These are phyloP conservation scores for Zymoseptoria ardabiliae DNA, from an alignment of 2,329 filamentous ascomycete species.

Conservation along the genomic window DNA sequence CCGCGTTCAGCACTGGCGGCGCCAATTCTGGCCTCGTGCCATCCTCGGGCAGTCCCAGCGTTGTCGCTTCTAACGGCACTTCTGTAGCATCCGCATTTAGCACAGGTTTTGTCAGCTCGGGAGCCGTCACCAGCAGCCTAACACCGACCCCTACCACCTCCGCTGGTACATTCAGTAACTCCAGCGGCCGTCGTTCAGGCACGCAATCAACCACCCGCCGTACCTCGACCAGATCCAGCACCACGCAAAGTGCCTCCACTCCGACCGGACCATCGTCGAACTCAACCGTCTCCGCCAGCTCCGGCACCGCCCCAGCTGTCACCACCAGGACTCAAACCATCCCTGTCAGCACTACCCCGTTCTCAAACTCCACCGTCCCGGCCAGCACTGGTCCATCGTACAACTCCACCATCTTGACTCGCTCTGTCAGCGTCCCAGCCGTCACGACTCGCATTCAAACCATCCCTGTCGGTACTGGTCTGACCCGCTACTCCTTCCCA, in stretches of 20 bases:
- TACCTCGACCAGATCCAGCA: not conserved
- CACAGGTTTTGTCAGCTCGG: conserved; percentile 5
- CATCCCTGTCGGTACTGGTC: not conserved
- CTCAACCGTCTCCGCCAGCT: not conserved
- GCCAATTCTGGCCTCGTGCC: conserved; percentile 2
- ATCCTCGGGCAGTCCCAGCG: conserved; percentile 5
- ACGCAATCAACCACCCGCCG: not conserved
- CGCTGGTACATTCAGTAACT: conserved; percentile 5
- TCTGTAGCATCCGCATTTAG: not conserved
- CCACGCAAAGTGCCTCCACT: not conserved
- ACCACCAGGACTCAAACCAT: not conserved
- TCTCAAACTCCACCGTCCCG: not conserved
- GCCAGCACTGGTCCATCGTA: not conserved
- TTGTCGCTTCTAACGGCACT: conserved; percentile 6
- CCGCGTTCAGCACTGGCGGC: not conserved
- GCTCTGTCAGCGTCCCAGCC: not conserved
- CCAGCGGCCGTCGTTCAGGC: conserved; percentile 4
- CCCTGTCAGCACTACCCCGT: not conserved
- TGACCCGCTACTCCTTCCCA: not conserved
- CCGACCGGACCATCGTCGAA: not conserved
- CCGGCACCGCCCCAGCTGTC: not conserved
- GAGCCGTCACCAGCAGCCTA: not conserved
- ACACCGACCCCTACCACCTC: conserved; percentile 4
- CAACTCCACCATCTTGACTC: not conserved
- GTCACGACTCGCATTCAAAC: not conserved